Base-by-base conservation (phyloP, 1,284 basidiomycete species). In the Kalmanozyma brasiliensis region DNA sequence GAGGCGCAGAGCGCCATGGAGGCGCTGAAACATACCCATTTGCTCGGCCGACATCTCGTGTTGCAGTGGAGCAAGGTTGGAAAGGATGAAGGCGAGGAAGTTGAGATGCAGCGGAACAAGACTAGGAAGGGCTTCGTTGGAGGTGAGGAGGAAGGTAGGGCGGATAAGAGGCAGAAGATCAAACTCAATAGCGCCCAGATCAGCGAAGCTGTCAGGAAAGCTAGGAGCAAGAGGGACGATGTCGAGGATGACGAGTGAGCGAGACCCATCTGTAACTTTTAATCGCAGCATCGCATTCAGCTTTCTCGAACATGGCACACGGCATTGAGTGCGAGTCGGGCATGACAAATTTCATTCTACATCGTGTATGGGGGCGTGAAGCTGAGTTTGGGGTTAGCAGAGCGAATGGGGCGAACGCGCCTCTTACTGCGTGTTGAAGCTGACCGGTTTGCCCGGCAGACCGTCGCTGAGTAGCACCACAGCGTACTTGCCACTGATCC, bases 1-100 rank as follows among this genome's bases (percentile, higher is more conserved):
- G 80, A 80, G 52, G 80, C 80, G 0, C 68, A 73, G 52, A 52
- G 52, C 14, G 80, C 78, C 0, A 74, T 77, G 37, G 71, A 72
- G 5, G 72, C 75, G 4, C 86, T 98, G 36, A 87, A 88, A 70
- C 93, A 98, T 83, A 97, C 94, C 0, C 96, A 98, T 85, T 88
- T 98, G 76, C 88, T 98, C 8, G 95, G 95, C 4, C 85, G 96
- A 26, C 95, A 98, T 86, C 84, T 98, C 29, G 92, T 98, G 1
- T 84, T 98, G 36, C 89, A 96, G 80, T 98, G 94, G 93, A 91
- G 93, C 49, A 83, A 80, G 3, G 89, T 86, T 7, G 68, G 42
- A 19, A 19, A 30, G 7, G 44, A 56, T 7, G 9, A 10, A 1
- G 53, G 49, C 11, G 61, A 56, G 8, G 58, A 55, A 29, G 74